A percentile compares a stretch with the other conserved stretches of the same genome.
These are phyloP conservation scores for Chlorociboria aeruginascens DNA, from an alignment of 495 filamentous ascomycete species.

Conservation along the genomic window DNA sequence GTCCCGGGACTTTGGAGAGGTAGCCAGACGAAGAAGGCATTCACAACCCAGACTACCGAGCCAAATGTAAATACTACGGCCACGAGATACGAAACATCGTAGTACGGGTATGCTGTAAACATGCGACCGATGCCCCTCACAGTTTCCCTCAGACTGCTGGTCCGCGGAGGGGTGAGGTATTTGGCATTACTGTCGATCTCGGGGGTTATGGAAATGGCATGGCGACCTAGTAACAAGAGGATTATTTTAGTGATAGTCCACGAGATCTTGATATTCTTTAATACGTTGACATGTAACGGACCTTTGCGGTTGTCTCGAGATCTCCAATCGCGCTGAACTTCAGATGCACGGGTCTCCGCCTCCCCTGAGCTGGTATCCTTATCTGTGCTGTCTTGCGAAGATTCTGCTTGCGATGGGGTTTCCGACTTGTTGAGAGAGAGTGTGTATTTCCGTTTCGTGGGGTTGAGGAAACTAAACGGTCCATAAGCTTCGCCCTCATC, in stretches of 20 bases:
- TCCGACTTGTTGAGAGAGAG: not conserved
- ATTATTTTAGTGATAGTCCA: not conserved
- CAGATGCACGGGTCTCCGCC: slow-evolving; percentile 11
- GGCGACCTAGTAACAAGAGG: slow-evolving; percentile 35
- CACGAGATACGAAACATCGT: slow-evolving; percentile 59
- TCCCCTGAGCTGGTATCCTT: not conserved
- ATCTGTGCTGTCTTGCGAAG: not conserved
- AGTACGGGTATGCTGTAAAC: slow-evolving; percentile 45
- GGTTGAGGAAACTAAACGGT: slow-evolving; percentile 37
- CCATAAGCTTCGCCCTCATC: slow-evolving; percentile 18
- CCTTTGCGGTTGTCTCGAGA: slow-evolving; percentile 60
- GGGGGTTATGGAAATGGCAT: slow-evolving; percentile 39
- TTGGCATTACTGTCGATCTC: slow-evolving; percentile 15
- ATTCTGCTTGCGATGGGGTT: slow-evolving; percentile 5
- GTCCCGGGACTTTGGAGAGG: slow-evolving; percentile 41
- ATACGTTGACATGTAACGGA: not conserved
- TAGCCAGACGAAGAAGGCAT: slow-evolving; percentile 56
- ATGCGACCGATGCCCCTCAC: slow-evolving; percentile 39
- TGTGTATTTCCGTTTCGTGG: slow-evolving; percentile 27
- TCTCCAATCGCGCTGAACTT: slow-evolving; percentile 31
- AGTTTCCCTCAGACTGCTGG: slow-evolving; percentile 28
- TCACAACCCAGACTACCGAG: slow-evolving; percentile 53
- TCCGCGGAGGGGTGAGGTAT: slow-evolving; percentile 30
- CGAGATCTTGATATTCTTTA: too few relatives aligned
- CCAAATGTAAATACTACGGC: slow-evolving; percentile 51